These are phyloP conservation scores for Lentinula sp. DNA, from an alignment of 768 basidiomycete species.

Conservation along the genomic window DNA sequence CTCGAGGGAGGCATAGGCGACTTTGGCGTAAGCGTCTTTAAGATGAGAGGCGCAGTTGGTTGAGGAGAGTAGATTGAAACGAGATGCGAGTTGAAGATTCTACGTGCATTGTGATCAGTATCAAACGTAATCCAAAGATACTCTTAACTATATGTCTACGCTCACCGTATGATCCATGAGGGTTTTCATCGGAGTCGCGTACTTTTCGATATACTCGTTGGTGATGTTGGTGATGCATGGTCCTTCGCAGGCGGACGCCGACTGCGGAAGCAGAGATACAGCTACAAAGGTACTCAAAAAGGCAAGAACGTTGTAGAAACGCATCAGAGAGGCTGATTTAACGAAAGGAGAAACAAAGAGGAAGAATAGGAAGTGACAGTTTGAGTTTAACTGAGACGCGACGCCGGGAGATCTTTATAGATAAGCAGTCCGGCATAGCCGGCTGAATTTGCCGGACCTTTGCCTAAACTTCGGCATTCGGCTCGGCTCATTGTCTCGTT, in stretches of 20 bases:
- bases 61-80: background rate
- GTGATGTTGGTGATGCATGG: conserved; percentile 62
- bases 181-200: conserved; percentile 32
- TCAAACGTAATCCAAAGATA: too few species aligned
- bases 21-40: conserved; percentile 35
- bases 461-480: too few species aligned
- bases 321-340: background rate
- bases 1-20: conserved; percentile 38
- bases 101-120: background rate
- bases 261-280: conserved; percentile 23
- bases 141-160: background rate
- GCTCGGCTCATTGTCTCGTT: too few species aligned
- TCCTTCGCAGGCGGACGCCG: conserved; percentile 59
- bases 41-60: conserved; percentile 22
- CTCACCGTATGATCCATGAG: conserved; percentile 40
- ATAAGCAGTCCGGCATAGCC: too few species aligned
- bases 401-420: too few species aligned
- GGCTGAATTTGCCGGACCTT: too few species aligned
- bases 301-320: conserved; percentile 9
- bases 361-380: background rate
- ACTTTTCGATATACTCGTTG: conserved; percentile 45
- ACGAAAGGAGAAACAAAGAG: background rate
- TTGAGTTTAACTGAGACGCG: background rate
- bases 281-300: conserved; percentile 13
- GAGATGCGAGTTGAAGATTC: conserved; percentile 7